Evolutionary conservation across 208 protist species (phyloP), one percentile per base, ranked within the genome.

Genomic region (Borovskyia barvae): DNA sequence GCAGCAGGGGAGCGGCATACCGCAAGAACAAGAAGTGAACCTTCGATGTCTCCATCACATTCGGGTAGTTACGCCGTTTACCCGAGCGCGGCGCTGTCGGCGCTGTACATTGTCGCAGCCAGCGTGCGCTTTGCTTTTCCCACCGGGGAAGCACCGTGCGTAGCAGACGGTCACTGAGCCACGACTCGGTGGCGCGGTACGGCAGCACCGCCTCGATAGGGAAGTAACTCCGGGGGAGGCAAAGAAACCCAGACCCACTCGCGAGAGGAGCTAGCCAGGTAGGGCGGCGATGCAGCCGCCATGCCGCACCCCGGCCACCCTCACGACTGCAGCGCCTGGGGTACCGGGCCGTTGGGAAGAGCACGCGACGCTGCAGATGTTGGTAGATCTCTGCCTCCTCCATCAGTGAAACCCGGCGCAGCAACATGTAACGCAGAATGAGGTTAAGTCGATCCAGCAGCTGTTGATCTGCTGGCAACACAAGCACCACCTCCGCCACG

Each of bases 171-270:
- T 80, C 55, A 41, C 53, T 75, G 11, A 85, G 67, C 75, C 78
- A 83, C 25, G 68, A 60, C 37, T 82, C 73, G 32, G 80, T 66
- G 0, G 70, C 71, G 0, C 39, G 53, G 76, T 71, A 70, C 0
- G 80, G 79, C 42, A 91, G 46, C 33, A 91, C 69, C 1, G 72
- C 29, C 43, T 81, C 69, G 41, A 87, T 36, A 5, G 84, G 84
- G 46, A 85, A 91, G 61, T 91, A 87, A 24, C 77, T 74, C 7
- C 84, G 55, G n/a, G 80, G 80, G 41, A 87, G 67, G 52, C 80
- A 87, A 4, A 81, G 32, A 20, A 56, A 80, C 15, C 26, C 35
- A 29, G 15, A 29, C 45, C 40, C 24, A 8, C 33, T 28, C 12
- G 37, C 14, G 9, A 64, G 29, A 17, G 65, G 68, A 29, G 70